Base-by-base conservation (phyloP, 306 rosid genomes). In the Hippophae tibetana region DNA sequence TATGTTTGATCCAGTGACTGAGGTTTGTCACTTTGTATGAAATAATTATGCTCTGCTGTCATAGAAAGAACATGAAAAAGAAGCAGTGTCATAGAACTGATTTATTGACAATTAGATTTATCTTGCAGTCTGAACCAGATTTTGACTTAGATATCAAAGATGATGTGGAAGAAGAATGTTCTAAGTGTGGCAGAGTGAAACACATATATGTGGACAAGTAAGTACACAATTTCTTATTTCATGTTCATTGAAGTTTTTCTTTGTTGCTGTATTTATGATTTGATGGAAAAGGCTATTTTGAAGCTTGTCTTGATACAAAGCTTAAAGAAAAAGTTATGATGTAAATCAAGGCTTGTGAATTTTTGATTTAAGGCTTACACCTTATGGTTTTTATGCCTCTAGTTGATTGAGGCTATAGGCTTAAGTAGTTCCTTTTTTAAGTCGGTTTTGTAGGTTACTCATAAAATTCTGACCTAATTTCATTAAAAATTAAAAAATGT, bases 131-230 rank as follows among this genome's bases (percentile, higher is more conserved):
- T 13, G 97, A 89, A 7, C 90, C 89, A 42, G 97, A 92, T 67
- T 92, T 86, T 78, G 99, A 88, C 71, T n/a, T 75, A 42, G 99
- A 92, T 68, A 92, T 92, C 48, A 88, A 78, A 84, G 99, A 88
- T 18, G 99, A 92, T 54, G 99, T 92, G 13, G 95, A 85, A 72
- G 99, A 86, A 66, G 99, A 92, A 74, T 92, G 99, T 59, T 88
- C 95, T 47, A 92, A 86, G 62, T 92, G 76, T 69, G 99, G 99
- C 57, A 81, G 77, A 45, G 97, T 92, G 81, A 80, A 76, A 66
- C 97, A 92, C 79, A 86, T 86, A 67, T 79, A 85, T 62, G 99
- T 92, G n/a, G 99, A 92, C 71, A 92, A 88, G 99, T 92, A 82
- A 80, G 96, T 74, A 52, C 31, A n/a, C 62, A 3, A 14, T 8